Percentiles rank a stretch among this genome's conserved stretches.
Evolutionary conservation across 2,329 filamentous ascomycete species (phyloP).

Genomic region (Neonectria sp.): DNA sequence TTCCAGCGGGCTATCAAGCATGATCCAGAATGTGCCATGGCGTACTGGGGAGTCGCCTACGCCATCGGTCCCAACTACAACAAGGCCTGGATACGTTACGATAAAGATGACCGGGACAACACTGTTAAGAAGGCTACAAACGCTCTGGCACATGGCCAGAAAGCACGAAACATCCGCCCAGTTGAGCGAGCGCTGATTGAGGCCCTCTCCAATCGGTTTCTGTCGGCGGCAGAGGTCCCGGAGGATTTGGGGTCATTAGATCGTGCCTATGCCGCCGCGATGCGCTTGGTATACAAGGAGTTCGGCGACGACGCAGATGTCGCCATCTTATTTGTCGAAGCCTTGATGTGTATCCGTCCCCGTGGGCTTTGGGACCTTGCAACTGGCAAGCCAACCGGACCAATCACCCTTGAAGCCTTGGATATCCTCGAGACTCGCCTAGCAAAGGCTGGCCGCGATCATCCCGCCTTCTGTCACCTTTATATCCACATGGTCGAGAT

Average conservation of each 20-base stretch:
- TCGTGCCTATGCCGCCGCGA: slow-evolving; percentile 52
- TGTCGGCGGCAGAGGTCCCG: slow-evolving; percentile 58
- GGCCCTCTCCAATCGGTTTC: slow-evolving; percentile 74
- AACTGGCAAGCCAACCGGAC: slow-evolving; percentile 44
- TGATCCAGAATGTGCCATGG: slow-evolving; percentile 72
- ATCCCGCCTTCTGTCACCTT: slow-evolving; percentile 80
- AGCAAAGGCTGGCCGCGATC: slow-evolving; percentile 56
- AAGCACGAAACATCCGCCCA: slow-evolving; percentile 38
- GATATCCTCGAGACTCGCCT: slow-evolving; percentile 45
- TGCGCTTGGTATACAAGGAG: slow-evolving; percentile 53
- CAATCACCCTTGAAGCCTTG: slow-evolving; percentile 62
- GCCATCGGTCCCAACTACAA: slow-evolving; percentile 81
- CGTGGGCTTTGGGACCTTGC: background rate
- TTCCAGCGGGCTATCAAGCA: slow-evolving; percentile 70
- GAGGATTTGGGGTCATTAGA: slow-evolving; percentile 60
- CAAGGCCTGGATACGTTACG: slow-evolving; percentile 83
- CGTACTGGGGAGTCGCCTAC: slow-evolving; percentile 79
- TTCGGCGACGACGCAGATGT: slow-evolving; percentile 58
- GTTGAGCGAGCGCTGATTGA: slow-evolving; percentile 73
- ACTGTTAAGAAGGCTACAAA: slow-evolving; percentile 45
- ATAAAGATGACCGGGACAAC: slow-evolving; percentile 64
- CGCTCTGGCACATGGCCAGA: slow-evolving; percentile 42
- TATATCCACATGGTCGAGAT: slow-evolving; percentile 86
- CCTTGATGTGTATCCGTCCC: slow-evolving; percentile 53
- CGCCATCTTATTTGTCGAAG: slow-evolving; percentile 54